These are phyloP conservation scores for Leptographium procerum DNA, from an alignment of 2,329 filamentous ascomycete species.

Conservation along the genomic window DNA sequence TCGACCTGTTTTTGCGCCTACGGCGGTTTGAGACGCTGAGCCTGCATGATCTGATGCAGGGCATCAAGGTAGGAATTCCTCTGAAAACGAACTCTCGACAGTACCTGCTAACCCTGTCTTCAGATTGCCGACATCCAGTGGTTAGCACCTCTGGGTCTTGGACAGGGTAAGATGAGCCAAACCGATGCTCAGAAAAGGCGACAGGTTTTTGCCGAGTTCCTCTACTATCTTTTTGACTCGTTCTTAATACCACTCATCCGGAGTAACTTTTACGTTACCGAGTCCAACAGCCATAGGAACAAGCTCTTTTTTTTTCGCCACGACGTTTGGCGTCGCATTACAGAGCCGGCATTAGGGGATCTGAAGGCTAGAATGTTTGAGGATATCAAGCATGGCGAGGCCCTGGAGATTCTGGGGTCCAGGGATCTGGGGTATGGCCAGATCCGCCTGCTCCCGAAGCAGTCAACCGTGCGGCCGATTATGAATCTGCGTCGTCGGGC, in stretches of 20 bases:
- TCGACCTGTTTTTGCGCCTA: constrained; percentile 69
- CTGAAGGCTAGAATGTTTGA: constrained; percentile 69
- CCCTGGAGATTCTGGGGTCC: constrained; percentile 44
- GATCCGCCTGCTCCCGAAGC: constrained; percentile 74
- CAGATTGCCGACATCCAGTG: constrained; percentile 61
- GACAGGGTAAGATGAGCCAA: constrained; percentile 46
- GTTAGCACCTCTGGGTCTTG: constrained; percentile 48
- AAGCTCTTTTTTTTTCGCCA: constrained; percentile 89
- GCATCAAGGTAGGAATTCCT: constrained; percentile 50
- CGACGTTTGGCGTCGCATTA: constrained; percentile 73
- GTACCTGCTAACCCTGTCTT: background rate
- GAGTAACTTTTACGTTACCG: constrained; percentile 87
- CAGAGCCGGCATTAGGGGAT: constrained; percentile 56
- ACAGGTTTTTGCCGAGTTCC: constrained; percentile 71
- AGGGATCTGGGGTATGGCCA: constrained; percentile 65
- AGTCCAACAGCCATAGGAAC: constrained; percentile 70
- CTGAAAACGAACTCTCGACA: background rate
- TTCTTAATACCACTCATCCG: constrained; percentile 77
- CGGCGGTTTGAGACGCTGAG: constrained; percentile 72
- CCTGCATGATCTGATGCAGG: constrained; percentile 66
- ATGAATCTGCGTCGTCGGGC: constrained; percentile 67
- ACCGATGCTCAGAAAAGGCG: constrained; percentile 65
- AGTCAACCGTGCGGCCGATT: constrained; percentile 65
- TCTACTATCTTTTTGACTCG: constrained; percentile 92
- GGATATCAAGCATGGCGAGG: constrained; percentile 51